Percentiles rank a stretch among this genome's conserved stretches.
Evolutionary conservation across 495 filamentous ascomycete species (phyloP).

Genomic region (Ascodesmis nigricans): DNA sequence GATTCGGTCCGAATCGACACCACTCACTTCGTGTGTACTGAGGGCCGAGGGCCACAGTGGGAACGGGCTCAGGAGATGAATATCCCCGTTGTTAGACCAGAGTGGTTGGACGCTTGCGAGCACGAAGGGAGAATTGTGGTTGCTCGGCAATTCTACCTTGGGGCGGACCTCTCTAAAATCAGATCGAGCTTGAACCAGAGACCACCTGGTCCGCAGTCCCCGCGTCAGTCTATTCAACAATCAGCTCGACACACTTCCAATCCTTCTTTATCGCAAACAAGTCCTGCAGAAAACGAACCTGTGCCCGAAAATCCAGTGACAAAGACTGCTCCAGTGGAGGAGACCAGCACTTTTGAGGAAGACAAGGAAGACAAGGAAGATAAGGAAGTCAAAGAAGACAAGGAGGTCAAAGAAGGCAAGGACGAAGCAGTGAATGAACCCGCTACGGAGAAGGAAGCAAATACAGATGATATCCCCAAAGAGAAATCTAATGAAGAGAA

Average conservation of each 20-base stretch:
- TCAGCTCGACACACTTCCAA: no score
- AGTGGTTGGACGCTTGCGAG: slow-evolving; percentile 93
- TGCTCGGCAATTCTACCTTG: slow-evolving; percentile 85
- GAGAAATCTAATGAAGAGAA: not conserved
- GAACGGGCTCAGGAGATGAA: slow-evolving; percentile 95
- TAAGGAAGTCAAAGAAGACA: not conserved
- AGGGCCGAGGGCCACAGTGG: slow-evolving; percentile 74
- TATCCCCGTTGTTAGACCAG: slow-evolving; percentile 90
- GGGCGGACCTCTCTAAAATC: slow-evolving; percentile 36
- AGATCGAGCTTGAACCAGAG: slow-evolving; percentile 14
- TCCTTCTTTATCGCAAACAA: no score
- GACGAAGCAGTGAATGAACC: not conserved
- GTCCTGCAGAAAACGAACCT: no score
- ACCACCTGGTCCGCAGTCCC: not conserved
- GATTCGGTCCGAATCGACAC: slow-evolving; percentile 90
- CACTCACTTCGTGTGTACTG: slow-evolving; percentile 96
- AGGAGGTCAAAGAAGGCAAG: not conserved
- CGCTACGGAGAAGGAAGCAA: not conserved
- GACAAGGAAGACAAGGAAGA: not conserved
- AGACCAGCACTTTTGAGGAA: not conserved
- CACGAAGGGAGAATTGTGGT: slow-evolving; percentile 79
- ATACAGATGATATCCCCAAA: not conserved
- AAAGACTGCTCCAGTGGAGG: not conserved
- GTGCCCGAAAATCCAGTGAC: not conserved
- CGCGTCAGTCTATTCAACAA: not conserved